Evolutionary conservation across 139 green algal genomes (phyloP).

Genomic region (Picochlorum sp.): DNA sequence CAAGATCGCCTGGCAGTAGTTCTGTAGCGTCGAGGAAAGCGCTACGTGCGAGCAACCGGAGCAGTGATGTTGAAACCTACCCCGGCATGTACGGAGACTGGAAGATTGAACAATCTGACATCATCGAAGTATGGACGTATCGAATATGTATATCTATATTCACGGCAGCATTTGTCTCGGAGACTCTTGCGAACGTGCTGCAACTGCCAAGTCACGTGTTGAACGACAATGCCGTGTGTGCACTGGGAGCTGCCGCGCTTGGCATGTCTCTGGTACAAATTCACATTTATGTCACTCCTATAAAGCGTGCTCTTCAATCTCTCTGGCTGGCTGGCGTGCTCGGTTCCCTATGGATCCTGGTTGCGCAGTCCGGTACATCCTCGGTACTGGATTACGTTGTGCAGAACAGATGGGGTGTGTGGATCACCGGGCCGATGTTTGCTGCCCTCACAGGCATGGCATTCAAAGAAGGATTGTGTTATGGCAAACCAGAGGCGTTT

Average conservation of each 20-base stretch:
- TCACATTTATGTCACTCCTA: slow-evolving; percentile 79
- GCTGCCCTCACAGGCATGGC: slow-evolving; percentile 78
- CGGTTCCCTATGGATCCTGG: slow-evolving; percentile 39
- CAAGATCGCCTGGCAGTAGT: no score
- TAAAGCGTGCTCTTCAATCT: slow-evolving; percentile 69
- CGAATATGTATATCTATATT: not conserved
- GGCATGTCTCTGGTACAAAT: slow-evolving; percentile 67
- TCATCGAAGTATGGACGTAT: slow-evolving; percentile 7
- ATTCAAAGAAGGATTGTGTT: slow-evolving; percentile 85
- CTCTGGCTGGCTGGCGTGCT: slow-evolving; percentile 43
- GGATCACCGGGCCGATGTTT: slow-evolving; percentile 82
- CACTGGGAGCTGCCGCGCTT: slow-evolving; percentile 37
- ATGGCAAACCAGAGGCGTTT: slow-evolving; percentile 63
- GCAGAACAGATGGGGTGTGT: slow-evolving; percentile 55
- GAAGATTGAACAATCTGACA: not conserved
- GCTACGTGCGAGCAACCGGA: no score
- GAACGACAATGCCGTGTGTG: not conserved
- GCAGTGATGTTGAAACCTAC: no score
- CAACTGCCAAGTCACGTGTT: not conserved
- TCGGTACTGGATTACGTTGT: slow-evolving; percentile 49
- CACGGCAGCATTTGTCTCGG: not conserved
- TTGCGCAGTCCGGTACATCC: slow-evolving; percentile 15
- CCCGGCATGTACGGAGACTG: not conserved
- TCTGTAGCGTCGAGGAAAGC: no score
- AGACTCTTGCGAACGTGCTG: not conserved